Conservation (phyloP, 208 protist species). For the Acanthamoeba lugdunensis region DNA sequence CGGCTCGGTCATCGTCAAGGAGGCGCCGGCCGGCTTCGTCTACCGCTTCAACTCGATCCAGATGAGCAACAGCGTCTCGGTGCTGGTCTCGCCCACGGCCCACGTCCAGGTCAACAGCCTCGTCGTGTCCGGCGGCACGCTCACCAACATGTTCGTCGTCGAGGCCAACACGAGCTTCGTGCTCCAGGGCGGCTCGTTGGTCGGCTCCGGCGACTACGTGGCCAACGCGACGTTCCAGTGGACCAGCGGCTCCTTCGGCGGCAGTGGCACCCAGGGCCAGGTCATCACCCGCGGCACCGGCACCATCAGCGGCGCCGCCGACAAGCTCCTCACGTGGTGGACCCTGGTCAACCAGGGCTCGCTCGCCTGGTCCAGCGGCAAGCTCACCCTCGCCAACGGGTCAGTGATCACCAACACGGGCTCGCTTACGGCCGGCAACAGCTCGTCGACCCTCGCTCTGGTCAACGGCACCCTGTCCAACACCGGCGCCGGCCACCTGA, state of each 20-base stretch:
- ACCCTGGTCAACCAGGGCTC: constrained; percentile 57
- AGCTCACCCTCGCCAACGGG: constrained; percentile 24
- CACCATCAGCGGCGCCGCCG: constrained; percentile 9
- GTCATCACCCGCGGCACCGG: not conserved
- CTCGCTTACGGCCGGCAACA: constrained; percentile 1
- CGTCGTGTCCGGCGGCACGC: constrained; percentile 11
- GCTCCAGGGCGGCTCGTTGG: constrained; percentile 28
- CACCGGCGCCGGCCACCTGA: not conserved
- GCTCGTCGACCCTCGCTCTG: not conserved
- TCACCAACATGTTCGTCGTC: constrained; percentile 25
- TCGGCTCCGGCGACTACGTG: constrained; percentile 33
- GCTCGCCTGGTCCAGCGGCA: constrained; percentile 14
- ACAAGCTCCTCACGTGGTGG: constrained; percentile 43
- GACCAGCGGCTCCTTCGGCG: constrained; percentile 45
- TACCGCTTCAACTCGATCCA: constrained; percentile 69
- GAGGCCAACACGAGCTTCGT: constrained; percentile 52
- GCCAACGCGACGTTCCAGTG: not conserved
- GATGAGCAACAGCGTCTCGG: constrained; percentile 57
- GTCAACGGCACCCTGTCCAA: constrained; percentile 4
- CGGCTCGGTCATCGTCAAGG: constrained; percentile 51
- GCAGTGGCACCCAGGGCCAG: not conserved
- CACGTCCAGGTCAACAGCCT: constrained; percentile 54
- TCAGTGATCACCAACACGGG: constrained; percentile 40
- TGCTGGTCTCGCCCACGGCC: not conserved
- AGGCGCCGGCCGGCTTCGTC: constrained; percentile 52